Evolutionary conservation across 768 basidiomycete species (phyloP).

Genomic region (Royoungia palumana): DNA sequence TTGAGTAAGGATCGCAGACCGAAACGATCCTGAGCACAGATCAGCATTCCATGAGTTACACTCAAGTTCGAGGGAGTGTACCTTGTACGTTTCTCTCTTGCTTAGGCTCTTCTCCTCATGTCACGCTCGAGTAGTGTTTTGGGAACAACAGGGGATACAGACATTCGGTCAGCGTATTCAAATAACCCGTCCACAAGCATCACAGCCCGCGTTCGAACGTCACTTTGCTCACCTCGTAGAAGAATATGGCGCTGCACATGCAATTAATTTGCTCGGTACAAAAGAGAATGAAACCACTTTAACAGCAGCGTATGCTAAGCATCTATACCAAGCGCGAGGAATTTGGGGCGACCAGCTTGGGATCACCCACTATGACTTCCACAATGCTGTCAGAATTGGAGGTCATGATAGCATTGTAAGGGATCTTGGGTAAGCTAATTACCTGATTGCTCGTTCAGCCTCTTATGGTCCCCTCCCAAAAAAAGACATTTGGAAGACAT

Average conservation of each 20-base stretch:
- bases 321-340: constrained; percentile 63
- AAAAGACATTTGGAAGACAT: constrained; percentile 63
- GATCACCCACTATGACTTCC: constrained; percentile 94
- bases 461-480: constrained; percentile 10
- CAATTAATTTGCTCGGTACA: constrained; percentile 85
- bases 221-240: constrained; percentile 86
- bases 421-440: constrained; percentile 56
- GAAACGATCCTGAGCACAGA: constrained; percentile 88
- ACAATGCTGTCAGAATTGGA: constrained; percentile 69
- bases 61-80: constrained; percentile 92
- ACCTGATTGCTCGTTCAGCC: not conserved
- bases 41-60: constrained; percentile 86
- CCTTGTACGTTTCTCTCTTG: constrained; percentile 60
- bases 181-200: constrained; percentile 91
- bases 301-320: constrained; percentile 77
- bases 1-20: constrained; percentile 50
- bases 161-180: constrained; percentile 94
- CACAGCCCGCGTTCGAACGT: constrained; percentile 95
- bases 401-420: constrained; percentile 86
- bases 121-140: constrained; percentile 67
- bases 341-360: constrained; percentile 65
- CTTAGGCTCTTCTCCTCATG: not conserved
- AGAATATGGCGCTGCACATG: constrained; percentile 82
- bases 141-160: constrained; percentile 96
- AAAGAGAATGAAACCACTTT: constrained; percentile 91